These are phyloP conservation scores for Nemania sp. DNA, from an alignment of 2,329 filamentous ascomycete genomes.

Conservation along the genomic window DNA sequence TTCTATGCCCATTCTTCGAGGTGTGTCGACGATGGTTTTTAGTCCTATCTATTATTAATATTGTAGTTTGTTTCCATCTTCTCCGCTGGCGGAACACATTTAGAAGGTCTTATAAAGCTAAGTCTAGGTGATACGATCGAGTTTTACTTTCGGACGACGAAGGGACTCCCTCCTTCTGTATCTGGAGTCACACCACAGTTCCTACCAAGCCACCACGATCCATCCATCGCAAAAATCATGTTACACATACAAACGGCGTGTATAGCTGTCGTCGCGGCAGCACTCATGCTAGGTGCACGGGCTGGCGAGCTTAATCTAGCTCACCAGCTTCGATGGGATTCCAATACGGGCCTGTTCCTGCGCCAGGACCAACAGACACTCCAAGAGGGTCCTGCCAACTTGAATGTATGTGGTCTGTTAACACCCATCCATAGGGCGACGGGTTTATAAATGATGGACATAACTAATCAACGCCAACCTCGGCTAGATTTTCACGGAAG, in stretches of 20 bases:
- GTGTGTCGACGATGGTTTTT: neutral
- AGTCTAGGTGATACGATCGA: neutral
- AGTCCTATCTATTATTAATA: neutral
- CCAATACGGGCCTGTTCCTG: conserved; percentile 53
- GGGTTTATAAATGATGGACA: neutral
- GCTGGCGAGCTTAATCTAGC: conserved; percentile 36
- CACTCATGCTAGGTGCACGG: conserved; percentile 34
- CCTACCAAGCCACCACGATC: neutral
- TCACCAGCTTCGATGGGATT: conserved; percentile 53
- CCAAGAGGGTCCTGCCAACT: conserved; percentile 46
- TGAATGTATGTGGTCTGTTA: conserved; percentile 52
- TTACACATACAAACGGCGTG: conserved; percentile 20
- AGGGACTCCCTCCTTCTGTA: neutral
- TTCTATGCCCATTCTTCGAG: neutral
- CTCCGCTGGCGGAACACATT: conserved; percentile 2
- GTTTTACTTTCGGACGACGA: neutral
- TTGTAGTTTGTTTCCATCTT: neutral
- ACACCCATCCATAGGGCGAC: neutral
- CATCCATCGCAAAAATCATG: conserved; percentile 7
- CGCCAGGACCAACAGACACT: conserved; percentile 49
- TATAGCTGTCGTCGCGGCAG: conserved; percentile 36
- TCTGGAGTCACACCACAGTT: neutral
- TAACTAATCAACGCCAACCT: neutral
- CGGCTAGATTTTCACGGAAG: conserved; percentile 17
- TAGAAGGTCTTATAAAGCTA: neutral